Evolutionary conservation across 2,329 filamentous ascomycete genomes (phyloP), one percentile per base, ranked within the genome.

Genomic region (Diaporthe nobilis): DNA sequence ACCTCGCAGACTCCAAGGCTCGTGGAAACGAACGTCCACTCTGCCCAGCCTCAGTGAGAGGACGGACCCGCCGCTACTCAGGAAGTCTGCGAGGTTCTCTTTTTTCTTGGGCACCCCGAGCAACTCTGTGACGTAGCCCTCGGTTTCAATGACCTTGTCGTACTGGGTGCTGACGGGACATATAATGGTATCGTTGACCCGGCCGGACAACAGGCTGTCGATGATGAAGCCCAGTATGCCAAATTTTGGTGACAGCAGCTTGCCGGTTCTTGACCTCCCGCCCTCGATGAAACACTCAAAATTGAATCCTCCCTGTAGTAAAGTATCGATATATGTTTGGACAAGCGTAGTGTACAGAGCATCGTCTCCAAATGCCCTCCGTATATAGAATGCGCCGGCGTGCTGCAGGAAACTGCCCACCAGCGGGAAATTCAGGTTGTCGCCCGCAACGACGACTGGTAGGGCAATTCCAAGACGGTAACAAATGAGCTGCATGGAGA

Each of bases 241-340:
- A 79, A 98, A 98, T 82, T 98, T 98, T 0, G 97, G 97, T 3
- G 95, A 93, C 17, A 99, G 85, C 3, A 99, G 90, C 85, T 99
- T 99, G 39, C 97, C 97, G 0, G 96, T 99, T 71, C 97, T 89
- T 44, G 96, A 98, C 25, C 97, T 90, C 1, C 96, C 96, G 22
- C 97, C 97, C 85, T 99, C 97, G 76, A 99, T 97, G 80, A 99
- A 99, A 83, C 97, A 99, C 84, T 98, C 96, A 67, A 99, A 91
- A 82, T 99, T 98, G 85, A 93, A 98, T 0, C 97, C 97, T 78
- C 95, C 93, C 81, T 97, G 94, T 3, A 99, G 87, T 58, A 99
- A 83, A 0, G 95, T 97, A 83, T 99, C 97, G 80, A 99, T 95
- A 81, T 99, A 99, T 9, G 95, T 91, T 84, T 99, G 97, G 9